Conservation (phyloP, 805 yeast species). For the Scheffersomyces stipitis region DNA sequence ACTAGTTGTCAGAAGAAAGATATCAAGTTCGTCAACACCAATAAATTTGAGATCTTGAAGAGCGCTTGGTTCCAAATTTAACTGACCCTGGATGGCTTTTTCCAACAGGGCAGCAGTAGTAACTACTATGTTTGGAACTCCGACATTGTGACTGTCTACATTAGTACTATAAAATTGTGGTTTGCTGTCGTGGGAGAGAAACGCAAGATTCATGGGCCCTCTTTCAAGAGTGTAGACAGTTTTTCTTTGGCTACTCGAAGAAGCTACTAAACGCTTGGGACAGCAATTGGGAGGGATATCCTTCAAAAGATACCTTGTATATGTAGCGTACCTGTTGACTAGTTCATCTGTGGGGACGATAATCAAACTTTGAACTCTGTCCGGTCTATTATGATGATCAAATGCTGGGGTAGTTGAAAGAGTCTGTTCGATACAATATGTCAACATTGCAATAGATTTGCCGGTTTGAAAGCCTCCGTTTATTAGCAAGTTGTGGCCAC, state of each 20-base stretch:
- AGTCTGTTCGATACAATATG: slow-evolving; percentile 17
- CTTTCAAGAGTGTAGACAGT: slow-evolving; percentile 11
- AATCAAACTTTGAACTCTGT: slow-evolving; percentile 17
- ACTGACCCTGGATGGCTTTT: slow-evolving; percentile 7
- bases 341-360: slow-evolving; percentile 24
- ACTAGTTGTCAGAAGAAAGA: slow-evolving; percentile 13
- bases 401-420: slow-evolving; percentile 19
- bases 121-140: slow-evolving; percentile 18
- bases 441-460: slow-evolving; percentile 17
- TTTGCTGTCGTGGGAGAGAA: slow-evolving; percentile 7
- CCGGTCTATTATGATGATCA: slow-evolving; percentile 7
- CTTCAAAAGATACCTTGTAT: slow-evolving; percentile 10
- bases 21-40: slow-evolving; percentile 24
- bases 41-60: slow-evolving; percentile 14
- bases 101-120: slow-evolving; percentile 14
- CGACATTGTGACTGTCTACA: neutral
- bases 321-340: slow-evolving; percentile 15
- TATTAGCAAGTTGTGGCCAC: slow-evolving; percentile 13
- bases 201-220: slow-evolving; percentile 16
- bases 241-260: slow-evolving; percentile 1
- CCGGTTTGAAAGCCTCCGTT: slow-evolving; percentile 19
- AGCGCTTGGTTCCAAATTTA: neutral
- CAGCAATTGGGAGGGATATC: slow-evolving; percentile 21
- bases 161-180: slow-evolving; percentile 1
- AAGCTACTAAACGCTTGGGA: slow-evolving; percentile 15